Percentiles rank a stretch among this genome's conserved stretches.
Conservation (phyloP, 495 filamentous ascomycete species). For the Hyaloscypha hepaticicola region DNA sequence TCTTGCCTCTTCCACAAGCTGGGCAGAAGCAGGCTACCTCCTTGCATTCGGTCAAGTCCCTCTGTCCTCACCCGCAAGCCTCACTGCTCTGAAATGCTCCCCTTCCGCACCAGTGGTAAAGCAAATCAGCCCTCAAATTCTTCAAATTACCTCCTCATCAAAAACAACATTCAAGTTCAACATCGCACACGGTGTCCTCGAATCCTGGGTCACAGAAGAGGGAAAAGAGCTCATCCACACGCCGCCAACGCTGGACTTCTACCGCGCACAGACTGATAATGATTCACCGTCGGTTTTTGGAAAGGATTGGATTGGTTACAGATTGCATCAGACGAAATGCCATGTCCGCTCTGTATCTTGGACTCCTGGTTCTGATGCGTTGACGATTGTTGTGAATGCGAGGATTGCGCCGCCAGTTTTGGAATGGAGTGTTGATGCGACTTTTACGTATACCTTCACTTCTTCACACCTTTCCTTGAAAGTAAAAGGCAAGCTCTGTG, state of each 20-base stretch:
- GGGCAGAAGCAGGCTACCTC: constrained; percentile 47
- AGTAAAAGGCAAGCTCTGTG: constrained; percentile 37
- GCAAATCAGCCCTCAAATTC: constrained; percentile 25
- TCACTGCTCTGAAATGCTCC: constrained; percentile 30
- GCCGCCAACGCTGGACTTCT: constrained; percentile 45
- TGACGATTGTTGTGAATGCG: constrained; percentile 41
- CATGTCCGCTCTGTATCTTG: constrained; percentile 43
- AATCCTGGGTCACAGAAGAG: constrained; percentile 32
- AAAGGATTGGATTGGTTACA: constrained; percentile 40
- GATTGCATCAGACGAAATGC: constrained; percentile 44
- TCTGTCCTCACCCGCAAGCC: constrained; percentile 31
- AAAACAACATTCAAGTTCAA: constrained; percentile 42
- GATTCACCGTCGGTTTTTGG: constrained; percentile 49
- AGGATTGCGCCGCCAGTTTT: constrained; percentile 60
- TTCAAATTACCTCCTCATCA: constrained; percentile 24
- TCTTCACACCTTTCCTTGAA: constrained; percentile 45
- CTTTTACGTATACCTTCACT: constrained; percentile 53
- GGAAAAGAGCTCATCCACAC: constrained; percentile 43
- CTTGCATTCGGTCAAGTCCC: constrained; percentile 53
- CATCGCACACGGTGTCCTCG: constrained; percentile 39
- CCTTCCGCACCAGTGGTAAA: neutral
- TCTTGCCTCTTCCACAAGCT: constrained; percentile 38
- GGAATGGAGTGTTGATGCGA: constrained; percentile 58
- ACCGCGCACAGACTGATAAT: constrained; percentile 63
- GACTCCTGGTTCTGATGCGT: constrained; percentile 31